These are phyloP conservation scores for Fragaria ananassa DNA, from an alignment of 306 rosid species.

Conservation along the genomic window DNA sequence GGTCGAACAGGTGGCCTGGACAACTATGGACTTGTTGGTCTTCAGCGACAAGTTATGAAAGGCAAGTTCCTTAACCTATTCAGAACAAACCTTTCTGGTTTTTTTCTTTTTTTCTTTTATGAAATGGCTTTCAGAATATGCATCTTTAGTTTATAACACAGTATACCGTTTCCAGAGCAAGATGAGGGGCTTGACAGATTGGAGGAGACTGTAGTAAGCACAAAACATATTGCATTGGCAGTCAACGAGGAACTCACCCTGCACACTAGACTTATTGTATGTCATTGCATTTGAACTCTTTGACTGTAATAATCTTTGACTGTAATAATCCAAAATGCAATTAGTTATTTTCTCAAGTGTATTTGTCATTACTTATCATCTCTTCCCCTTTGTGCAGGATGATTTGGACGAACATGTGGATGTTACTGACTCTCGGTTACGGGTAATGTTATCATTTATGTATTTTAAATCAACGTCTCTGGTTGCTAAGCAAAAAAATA, in stretches of 20 bases:
- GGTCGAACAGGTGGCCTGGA: conserved; percentile 77
- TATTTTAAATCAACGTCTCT: background rate
- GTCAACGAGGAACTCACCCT: conserved; percentile 92
- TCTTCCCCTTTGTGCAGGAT: conserved; percentile 54
- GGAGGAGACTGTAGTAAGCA: conserved; percentile 88
- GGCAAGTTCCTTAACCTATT: conserved; percentile 45
- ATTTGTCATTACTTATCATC: background rate
- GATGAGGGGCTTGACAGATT: conserved; percentile 93
- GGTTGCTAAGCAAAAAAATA: background rate
- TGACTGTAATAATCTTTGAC: conserved; percentile 5
- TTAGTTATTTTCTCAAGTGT: conserved; percentile 14
- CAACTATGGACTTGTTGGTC: conserved; percentile 78
- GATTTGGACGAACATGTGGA: conserved; percentile 94
- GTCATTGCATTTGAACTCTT: conserved; percentile 24
- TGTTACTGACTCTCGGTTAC: conserved; percentile 77
- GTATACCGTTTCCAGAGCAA: conserved; percentile 67
- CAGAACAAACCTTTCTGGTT: conserved; percentile 1
- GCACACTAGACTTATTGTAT: conserved; percentile 90
- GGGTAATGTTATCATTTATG: conserved; percentile 51
- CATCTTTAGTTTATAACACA: conserved; percentile 19
- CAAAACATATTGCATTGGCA: conserved; percentile 97
- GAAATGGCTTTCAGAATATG: conserved; percentile 21
- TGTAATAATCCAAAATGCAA: conserved; percentile 1
- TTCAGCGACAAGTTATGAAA: conserved; percentile 88
- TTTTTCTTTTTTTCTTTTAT: background rate